Evolutionary conservation across 116 monocot genomes (phyloP).

Genomic region (Dioscorea cayenensis): DNA sequence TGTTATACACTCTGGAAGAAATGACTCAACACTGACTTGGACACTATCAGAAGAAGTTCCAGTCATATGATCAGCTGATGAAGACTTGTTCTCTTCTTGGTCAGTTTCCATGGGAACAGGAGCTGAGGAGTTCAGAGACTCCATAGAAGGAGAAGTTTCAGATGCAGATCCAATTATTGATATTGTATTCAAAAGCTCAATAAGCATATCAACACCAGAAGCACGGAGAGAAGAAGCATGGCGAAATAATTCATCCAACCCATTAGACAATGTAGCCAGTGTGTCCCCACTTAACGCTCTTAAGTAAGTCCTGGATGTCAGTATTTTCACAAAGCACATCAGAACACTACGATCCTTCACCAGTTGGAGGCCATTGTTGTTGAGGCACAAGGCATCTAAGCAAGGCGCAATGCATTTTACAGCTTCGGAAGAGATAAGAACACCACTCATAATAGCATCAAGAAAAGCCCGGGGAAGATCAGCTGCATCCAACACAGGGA

Average conservation of each 20-base stretch:
- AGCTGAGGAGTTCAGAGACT: conserved; percentile 13
- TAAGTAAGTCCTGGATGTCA: conserved; percentile 63
- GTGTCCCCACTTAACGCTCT: conserved; percentile 52
- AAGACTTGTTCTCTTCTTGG: conserved; percentile 19
- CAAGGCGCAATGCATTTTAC: conserved; percentile 67
- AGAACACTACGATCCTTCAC: conserved; percentile 60
- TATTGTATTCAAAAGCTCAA: conserved; percentile 60
- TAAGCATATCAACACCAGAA: conserved; percentile 66
- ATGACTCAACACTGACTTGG: conserved; percentile 30
- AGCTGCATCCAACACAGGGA: conserved; percentile 56
- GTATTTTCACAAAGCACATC: conserved; percentile 74
- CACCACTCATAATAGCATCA: conserved; percentile 53
- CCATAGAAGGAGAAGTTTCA: conserved; percentile 22
- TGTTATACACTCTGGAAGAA: conserved; percentile 60
- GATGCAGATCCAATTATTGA: conserved; percentile 40
- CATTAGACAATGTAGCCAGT: conserved; percentile 46
- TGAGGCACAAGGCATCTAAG: conserved; percentile 72
- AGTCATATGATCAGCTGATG: conserved; percentile 17
- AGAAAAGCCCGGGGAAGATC: conserved; percentile 63
- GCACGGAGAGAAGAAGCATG: conserved; percentile 60
- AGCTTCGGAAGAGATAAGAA: conserved; percentile 62
- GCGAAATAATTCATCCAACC: conserved; percentile 68
- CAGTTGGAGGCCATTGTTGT: conserved; percentile 56
- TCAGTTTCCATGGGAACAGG: conserved; percentile 51
- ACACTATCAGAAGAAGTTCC: conserved; percentile 29